A percentile compares a stretch with the other conserved stretches of the same genome.
phyloP scores from a whole-genome alignment of 305 asterid genomes.

The Caryopteris hybrid region DNA sequence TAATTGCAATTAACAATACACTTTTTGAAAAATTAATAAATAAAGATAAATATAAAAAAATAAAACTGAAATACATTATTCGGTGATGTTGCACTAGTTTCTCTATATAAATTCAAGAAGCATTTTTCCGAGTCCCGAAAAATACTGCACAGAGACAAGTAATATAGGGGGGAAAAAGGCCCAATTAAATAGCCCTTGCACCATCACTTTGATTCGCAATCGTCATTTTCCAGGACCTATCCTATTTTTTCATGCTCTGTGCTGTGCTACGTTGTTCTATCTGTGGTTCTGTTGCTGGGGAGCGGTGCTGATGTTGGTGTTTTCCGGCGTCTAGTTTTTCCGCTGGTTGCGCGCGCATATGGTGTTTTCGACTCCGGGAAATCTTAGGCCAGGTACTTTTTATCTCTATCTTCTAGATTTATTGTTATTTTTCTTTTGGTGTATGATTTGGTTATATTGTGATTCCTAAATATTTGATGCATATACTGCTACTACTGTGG shows the following conservation, averaged over 20 bases:
- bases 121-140: neutral
- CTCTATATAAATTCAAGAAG: neutral
- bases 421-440: neutral
- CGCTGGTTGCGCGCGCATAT: neutral
- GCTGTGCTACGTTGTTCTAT: constrained; percentile 12
- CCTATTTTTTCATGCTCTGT: neutral
- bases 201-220: constrained; percentile 8
- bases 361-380: neutral
- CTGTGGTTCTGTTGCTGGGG: neutral
- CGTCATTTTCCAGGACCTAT: neutral
- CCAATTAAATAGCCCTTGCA: neutral
- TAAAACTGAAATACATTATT: too few relatives aligned
- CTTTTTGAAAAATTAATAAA: too few relatives aligned
- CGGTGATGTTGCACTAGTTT: too few relatives aligned
- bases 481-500: neutral
- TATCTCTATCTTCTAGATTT: neutral
- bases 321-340: neutral
- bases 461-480: neutral
- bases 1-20: too few relatives aligned
- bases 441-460: neutral
- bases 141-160: neutral
- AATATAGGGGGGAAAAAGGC: neutral
- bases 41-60: too few relatives aligned
- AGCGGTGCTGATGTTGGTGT: constrained; percentile 10
- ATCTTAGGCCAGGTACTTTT: constrained; percentile 14